Conservation (phyloP, 2,329 filamentous ascomycete species). For the Clonostachys rosea region DNA sequence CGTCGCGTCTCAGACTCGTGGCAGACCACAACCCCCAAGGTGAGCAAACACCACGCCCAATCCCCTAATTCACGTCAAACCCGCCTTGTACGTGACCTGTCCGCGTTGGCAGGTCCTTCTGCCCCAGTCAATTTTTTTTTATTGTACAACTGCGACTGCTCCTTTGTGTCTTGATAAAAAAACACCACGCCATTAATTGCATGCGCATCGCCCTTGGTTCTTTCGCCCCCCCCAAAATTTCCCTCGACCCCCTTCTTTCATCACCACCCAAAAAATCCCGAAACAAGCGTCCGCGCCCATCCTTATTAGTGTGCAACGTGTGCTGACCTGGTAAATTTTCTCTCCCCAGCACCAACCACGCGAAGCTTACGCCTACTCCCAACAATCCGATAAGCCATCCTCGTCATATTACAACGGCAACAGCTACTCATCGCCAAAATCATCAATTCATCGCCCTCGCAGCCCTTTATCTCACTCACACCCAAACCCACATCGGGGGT, state of each 20-base stretch:
- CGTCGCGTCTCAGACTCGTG: conserved; percentile 42
- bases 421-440: conserved; percentile 42
- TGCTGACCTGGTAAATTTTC: conserved; percentile 18
- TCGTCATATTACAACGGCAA: conserved; percentile 41
- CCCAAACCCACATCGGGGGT: conserved; percentile 33
- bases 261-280: conserved; percentile 7
- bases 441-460: conserved; percentile 36
- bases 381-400: conserved; percentile 32
- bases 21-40: conserved; percentile 41
- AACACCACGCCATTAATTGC: no score
- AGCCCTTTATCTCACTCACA: conserved; percentile 48
- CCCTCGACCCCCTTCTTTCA: neutral
- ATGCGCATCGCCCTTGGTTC: neutral
- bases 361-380: conserved; percentile 45
- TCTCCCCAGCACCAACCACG: conserved; percentile 29
- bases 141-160: no score
- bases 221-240: neutral
- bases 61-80: no score
- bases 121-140: no score
- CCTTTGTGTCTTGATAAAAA: no score
- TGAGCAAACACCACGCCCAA: conserved; percentile 21
- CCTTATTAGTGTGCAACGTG: conserved; percentile 2
- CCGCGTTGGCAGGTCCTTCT: no score
- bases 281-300: conserved; percentile 3
- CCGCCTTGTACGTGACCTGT: no score